Percentiles rank a stretch among this genome's conserved stretches.
These are phyloP conservation scores for Eimeria praecox DNA, from an alignment of 169 alveolate genomes.

Conservation along the genomic window DNA sequence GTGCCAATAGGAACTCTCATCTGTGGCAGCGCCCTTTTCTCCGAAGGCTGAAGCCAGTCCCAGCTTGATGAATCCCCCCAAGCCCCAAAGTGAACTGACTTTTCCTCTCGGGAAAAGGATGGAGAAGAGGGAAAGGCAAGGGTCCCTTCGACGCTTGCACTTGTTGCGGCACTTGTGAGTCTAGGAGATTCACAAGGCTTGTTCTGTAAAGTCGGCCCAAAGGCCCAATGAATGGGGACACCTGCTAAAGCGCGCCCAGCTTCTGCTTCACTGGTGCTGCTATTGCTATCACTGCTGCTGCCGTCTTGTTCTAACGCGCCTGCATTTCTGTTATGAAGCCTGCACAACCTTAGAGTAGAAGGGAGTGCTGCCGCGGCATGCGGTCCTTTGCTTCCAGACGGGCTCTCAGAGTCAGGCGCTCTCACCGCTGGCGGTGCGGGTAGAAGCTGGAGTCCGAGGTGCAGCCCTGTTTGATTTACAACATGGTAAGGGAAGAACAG, in stretches of 20 bases:
- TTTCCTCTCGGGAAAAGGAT: constrained; percentile 7
- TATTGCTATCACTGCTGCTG: constrained; percentile 27
- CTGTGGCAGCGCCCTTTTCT: constrained; percentile 57
- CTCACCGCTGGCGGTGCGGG: background rate
- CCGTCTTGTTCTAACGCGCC: background rate
- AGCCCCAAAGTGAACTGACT: background rate
- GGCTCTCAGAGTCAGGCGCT: constrained; percentile 10
- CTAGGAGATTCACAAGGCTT: constrained; percentile 1
- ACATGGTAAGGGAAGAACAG: constrained; percentile 72
- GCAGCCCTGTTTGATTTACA: constrained; percentile 75
- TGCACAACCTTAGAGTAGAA: constrained; percentile 28
- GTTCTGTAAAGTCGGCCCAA: constrained; percentile 14
- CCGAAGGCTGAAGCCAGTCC: constrained; percentile 63
- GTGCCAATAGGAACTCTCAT: constrained; percentile 47
- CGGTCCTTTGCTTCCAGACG: background rate
- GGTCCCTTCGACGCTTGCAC: background rate
- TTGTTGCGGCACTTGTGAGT: background rate
- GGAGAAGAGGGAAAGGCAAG: constrained; percentile 52
- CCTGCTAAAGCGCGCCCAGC: constrained; percentile 35
- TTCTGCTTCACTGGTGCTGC: constrained; percentile 70
- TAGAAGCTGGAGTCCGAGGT: constrained; percentile 49
- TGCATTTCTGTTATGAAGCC: constrained; percentile 27
- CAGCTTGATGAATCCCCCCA: background rate
- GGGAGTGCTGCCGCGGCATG: constrained; percentile 41
- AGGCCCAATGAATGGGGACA: constrained; percentile 41